Percentiles rank a stretch among this genome's conserved stretches.
phyloP scores from a whole-genome alignment of 805 yeast species.

The Nakazawaea holstii region DNA sequence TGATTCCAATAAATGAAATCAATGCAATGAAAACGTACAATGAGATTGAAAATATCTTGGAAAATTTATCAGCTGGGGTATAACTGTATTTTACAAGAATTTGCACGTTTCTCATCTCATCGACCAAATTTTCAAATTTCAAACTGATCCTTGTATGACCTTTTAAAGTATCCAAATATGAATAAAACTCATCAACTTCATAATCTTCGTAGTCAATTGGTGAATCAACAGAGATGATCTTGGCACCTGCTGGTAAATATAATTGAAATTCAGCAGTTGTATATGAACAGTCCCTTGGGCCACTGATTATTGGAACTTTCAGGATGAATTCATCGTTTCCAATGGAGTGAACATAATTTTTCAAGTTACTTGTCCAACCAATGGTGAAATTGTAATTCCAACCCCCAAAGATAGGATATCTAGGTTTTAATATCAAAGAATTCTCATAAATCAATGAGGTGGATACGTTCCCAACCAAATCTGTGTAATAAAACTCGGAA shows the following conservation, averaged over 20 bases:
- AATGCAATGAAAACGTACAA: conserved; percentile 57
- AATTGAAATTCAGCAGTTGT: conserved; percentile 52
- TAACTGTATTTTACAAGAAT: conserved; percentile 61
- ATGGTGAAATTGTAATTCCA: conserved; percentile 94
- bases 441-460: conserved; percentile 49
- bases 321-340: conserved; percentile 47
- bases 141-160: conserved; percentile 78
- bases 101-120: conserved; percentile 54
- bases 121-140: conserved; percentile 56
- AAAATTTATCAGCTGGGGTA: conserved; percentile 43
- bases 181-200: conserved; percentile 25
- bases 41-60: conserved; percentile 65
- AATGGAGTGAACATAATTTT: conserved; percentile 41
- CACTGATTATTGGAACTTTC: conserved; percentile 66
- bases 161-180: conserved; percentile 65
- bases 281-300: conserved; percentile 67
- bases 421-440: conserved; percentile 62
- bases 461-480: conserved; percentile 89
- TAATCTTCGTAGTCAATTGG: conserved; percentile 40
- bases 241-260: conserved; percentile 85
- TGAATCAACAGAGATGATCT: conserved; percentile 46
- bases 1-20: conserved; percentile 18
- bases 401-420: conserved; percentile 94
- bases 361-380: conserved; percentile 77
- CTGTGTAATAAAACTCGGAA: conserved; percentile 74